Evolutionary conservation across 2,329 filamentous ascomycete species (phyloP).

Genomic region (Sarocladium oryzae): DNA sequence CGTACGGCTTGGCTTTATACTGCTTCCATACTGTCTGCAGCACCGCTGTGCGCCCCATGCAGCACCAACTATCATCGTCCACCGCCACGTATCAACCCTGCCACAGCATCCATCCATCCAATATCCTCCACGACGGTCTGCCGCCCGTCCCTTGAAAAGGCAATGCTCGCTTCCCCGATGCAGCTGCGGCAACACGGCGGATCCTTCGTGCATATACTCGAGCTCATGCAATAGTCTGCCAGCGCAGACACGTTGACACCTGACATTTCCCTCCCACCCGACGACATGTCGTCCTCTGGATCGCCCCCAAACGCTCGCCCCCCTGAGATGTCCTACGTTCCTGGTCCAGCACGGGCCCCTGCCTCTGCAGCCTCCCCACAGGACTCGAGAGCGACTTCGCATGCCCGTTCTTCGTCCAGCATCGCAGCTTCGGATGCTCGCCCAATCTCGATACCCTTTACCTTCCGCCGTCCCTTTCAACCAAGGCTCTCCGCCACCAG

Average conservation of each 20-base stretch:
- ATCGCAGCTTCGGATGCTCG: conserved; percentile 19
- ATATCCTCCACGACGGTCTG: neutral
- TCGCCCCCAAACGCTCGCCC: neutral
- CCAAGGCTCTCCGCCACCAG: conserved; percentile 46
- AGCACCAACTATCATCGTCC: neutral
- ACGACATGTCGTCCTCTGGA: neutral
- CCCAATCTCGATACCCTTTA: conserved; percentile 37
- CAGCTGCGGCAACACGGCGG: conserved; percentile 4
- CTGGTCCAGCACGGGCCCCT: neutral
- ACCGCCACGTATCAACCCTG: conserved; percentile 7
- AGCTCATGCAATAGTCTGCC: conserved; percentile 6
- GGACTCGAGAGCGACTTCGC: conserved; percentile 15
- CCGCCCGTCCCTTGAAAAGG: conserved; percentile 4
- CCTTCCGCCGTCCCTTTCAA: conserved; percentile 41
- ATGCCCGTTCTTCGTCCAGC: conserved; percentile 18
- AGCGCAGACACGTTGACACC: neutral
- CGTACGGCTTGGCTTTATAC: neutral
- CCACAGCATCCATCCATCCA: conserved; percentile 7
- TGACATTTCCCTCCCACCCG: neutral
- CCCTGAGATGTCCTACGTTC: neutral
- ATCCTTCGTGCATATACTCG: conserved; percentile 3
- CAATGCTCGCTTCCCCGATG: conserved; percentile 6
- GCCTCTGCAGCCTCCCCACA: neutral
- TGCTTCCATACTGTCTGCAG: neutral
- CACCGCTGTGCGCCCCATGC: neutral